phyloP scores from a whole-genome alignment of 305 asterid species.

The Ajuga reptans region DNA sequence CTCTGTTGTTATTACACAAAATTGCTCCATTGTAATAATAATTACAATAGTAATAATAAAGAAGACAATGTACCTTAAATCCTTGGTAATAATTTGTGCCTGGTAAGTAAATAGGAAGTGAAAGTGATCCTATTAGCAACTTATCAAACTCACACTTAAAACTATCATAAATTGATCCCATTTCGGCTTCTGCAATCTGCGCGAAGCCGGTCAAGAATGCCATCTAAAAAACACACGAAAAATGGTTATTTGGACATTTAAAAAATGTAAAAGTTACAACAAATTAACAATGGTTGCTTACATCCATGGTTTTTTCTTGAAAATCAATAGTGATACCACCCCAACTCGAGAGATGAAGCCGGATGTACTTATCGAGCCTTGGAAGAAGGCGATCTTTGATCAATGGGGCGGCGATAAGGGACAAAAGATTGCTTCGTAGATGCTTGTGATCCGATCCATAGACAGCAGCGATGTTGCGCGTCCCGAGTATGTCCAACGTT shows the following conservation, averaged over 20 bases:
- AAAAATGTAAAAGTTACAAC: neutral
- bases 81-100: slow-evolving; percentile 52
- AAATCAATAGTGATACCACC: slow-evolving; percentile 39
- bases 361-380: slow-evolving; percentile 28
- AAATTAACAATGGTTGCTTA: slow-evolving; percentile 16
- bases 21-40: neutral
- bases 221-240: slow-evolving; percentile 34
- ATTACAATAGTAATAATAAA: too few relatives aligned
- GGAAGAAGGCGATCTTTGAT: slow-evolving; percentile 38
- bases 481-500: slow-evolving; percentile 48
- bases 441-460: slow-evolving; percentile 38
- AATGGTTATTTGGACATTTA: neutral
- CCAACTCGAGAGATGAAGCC: slow-evolving; percentile 35
- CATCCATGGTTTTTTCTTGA: slow-evolving; percentile 50
- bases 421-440: slow-evolving; percentile 39
- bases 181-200: slow-evolving; percentile 43
- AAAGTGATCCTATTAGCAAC: slow-evolving; percentile 45
- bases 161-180: slow-evolving; percentile 20
- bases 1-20: neutral
- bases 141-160: slow-evolving; percentile 49
- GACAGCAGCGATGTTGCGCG: slow-evolving; percentile 42
- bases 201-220: slow-evolving; percentile 36
- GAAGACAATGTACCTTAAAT: slow-evolving; percentile 31
- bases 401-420: slow-evolving; percentile 41
- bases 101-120: slow-evolving; percentile 61